These are phyloP conservation scores for Phylloporus scabripes DNA, from an alignment of 768 basidiomycete genomes.

Conservation along the genomic window DNA sequence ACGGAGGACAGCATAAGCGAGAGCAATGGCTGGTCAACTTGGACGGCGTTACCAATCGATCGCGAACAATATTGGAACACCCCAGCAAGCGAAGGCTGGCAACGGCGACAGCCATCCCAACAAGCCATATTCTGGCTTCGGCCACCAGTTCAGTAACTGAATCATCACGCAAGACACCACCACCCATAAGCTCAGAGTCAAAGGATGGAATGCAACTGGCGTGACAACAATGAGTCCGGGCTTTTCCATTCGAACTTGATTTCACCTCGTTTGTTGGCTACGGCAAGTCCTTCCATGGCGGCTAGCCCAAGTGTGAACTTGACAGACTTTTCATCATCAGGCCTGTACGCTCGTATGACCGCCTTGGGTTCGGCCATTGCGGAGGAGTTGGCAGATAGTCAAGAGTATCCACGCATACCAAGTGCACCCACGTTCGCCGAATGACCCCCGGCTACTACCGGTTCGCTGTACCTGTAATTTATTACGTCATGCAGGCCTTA, in stretches of 20 bases:
- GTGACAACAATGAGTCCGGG: neutral
- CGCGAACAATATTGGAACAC: constrained; percentile 58
- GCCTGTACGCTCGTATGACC: constrained; percentile 47
- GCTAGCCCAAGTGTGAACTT: constrained; percentile 61
- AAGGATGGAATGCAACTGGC: constrained; percentile 51
- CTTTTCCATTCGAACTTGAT: neutral
- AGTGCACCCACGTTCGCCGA: neutral
- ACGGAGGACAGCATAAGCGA: neutral
- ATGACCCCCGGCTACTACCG: too few species aligned
- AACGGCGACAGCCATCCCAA: constrained; percentile 52
- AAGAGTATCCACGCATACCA: too few species aligned
- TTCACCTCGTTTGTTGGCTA: constrained; percentile 59
- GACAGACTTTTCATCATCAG: constrained; percentile 53
- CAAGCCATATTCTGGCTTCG: constrained; percentile 38
- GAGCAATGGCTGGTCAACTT: neutral
- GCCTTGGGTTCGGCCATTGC: constrained; percentile 40
- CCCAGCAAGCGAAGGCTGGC: constrained; percentile 60
- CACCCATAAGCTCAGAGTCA: constrained; percentile 59
- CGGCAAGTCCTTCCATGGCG: constrained; percentile 60
- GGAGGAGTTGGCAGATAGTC: neutral
- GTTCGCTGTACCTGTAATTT: too few species aligned
- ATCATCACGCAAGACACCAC: constrained; percentile 54
- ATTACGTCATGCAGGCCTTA: too few species aligned
- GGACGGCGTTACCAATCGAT: constrained; percentile 57
- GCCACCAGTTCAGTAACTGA: constrained; percentile 65